Base-by-base conservation (phyloP, 2,329 filamentous ascomycete species). In the Colletotrichum sp. region DNA sequence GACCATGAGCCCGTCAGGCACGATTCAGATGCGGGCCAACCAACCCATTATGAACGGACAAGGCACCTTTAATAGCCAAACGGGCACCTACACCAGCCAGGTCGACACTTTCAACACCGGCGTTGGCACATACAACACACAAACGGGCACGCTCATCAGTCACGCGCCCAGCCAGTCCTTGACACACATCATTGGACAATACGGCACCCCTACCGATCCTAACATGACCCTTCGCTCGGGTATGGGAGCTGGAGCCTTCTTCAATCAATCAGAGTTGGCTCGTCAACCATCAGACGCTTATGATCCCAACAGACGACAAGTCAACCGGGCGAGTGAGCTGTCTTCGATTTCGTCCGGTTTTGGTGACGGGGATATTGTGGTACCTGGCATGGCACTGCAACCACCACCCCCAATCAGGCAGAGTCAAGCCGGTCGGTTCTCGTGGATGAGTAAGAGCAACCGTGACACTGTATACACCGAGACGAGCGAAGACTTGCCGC, bases 281-380 rank as follows among this genome's bases (percentile, higher is more conserved):
- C 84, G 83, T 26, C 82, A 84, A 69, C 82, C 83, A 0, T 82
- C 85, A 0, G 80, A 83, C 16, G 83, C 82, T 5, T 85, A 85
- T 74, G 82, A 84, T 24, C 81, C 84, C 16, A 67, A 79, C 6
- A 81, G 80, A 34, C 81, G 83, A 38, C 83, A 83, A 72, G 82
- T 82, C 4, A 86, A 87, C 36, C 85, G 87, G 9, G 80, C 83
- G 6, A 91, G 89, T 75, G 88, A 88, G 64, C 79, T 92, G 36
- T 93, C 92, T 0, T 93, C 91, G 0, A 84, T 93, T 6, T 93
- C 92, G 0, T 93, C 92, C 0, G 92, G 91, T 8, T 93, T 93
- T 77, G 92, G 92, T 21, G 91, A 93, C 79, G 90, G 88, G 28
- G 90, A 92, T 60, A 90, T 92, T 32, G 87, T 91, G 36, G 82